These are phyloP conservation scores for Conringia planisiliqua DNA, from an alignment of 345 rosid genomes.

Conservation along the genomic window DNA sequence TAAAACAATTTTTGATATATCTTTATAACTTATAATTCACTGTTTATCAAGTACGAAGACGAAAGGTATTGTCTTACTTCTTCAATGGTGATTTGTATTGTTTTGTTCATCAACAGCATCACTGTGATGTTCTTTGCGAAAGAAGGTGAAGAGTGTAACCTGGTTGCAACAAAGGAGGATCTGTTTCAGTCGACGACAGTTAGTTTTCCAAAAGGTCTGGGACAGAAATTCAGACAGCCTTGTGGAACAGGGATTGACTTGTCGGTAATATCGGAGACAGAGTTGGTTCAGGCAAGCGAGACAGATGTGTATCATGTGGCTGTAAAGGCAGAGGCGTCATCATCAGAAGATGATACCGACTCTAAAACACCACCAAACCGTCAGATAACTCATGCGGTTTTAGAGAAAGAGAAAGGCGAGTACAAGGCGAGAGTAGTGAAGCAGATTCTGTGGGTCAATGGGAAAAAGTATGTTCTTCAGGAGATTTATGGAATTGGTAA, in stretches of 20 bases:
- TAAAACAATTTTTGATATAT: background rate
- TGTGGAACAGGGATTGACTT: slow-evolving; percentile 75
- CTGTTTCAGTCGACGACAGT: slow-evolving; percentile 42
- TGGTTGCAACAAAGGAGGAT: slow-evolving; percentile 54
- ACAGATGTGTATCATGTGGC: slow-evolving; percentile 61
- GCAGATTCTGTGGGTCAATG: slow-evolving; percentile 72
- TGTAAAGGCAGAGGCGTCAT: slow-evolving; percentile 64
- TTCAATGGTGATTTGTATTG: background rate
- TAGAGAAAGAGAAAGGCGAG: slow-evolving; percentile 61
- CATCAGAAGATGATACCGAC: slow-evolving; percentile 33
- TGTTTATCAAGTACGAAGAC: background rate
- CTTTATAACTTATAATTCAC: no score
- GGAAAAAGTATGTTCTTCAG: slow-evolving; percentile 68
- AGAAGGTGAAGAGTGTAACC: slow-evolving; percentile 60
- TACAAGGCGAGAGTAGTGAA: slow-evolving; percentile 52
- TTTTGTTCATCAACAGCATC: slow-evolving; percentile 42
- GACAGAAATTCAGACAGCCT: slow-evolving; percentile 68
- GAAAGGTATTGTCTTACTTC: background rate
- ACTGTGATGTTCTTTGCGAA: slow-evolving; percentile 67
- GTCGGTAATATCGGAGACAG: slow-evolving; percentile 51
- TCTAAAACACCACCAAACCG: slow-evolving; percentile 37
- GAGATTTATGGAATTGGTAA: slow-evolving; percentile 91
- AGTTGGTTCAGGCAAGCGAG: slow-evolving; percentile 41
- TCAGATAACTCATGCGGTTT: slow-evolving; percentile 61
- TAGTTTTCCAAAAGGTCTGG: slow-evolving; percentile 57